These are phyloP conservation scores for Eimeria falciformis DNA, from an alignment of 169 alveolate species.

Conservation along the genomic window DNA sequence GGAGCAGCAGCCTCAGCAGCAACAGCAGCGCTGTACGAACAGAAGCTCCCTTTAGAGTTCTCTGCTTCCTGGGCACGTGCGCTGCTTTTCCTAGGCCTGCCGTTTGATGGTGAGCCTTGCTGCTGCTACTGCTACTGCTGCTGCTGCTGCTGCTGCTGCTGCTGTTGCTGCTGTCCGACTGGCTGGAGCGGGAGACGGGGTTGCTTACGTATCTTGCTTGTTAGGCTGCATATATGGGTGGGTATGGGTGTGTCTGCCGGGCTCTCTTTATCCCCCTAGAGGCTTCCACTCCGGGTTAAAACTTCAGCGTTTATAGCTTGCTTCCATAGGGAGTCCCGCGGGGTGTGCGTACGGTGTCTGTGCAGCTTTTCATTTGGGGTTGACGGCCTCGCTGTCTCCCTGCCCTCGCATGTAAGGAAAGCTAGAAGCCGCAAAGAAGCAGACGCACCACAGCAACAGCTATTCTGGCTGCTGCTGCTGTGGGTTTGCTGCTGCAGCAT, in stretches of 20 bases:
- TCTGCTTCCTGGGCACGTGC: conserved; percentile 23
- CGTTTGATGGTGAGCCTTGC: neutral
- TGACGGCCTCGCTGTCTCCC: neutral
- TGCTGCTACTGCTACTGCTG: neutral
- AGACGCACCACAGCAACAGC: neutral
- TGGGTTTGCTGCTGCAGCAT: neutral
- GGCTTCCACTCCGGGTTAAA: no score
- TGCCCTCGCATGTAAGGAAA: conserved; percentile 22
- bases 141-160: conserved; percentile 8
- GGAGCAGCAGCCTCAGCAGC: neutral
- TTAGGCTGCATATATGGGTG: no score
- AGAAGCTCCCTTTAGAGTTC: neutral
- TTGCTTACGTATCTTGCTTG: neutral
- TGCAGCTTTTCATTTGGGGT: conserved; percentile 33
- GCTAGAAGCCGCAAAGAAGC: neutral
- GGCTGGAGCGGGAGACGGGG: neutral
- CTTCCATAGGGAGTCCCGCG: no score
- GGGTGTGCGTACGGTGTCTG: neutral
- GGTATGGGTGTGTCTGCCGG: no score
- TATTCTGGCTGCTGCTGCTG: neutral
- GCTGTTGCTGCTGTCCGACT: neutral
- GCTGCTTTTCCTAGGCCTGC: conserved; percentile 3
- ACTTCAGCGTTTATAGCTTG: no score
- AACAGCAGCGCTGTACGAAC: neutral
- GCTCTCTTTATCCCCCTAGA: no score